phyloP scores from a whole-genome alignment of 1,284 basidiomycete genomes.

The Irpex rosettiformis region DNA sequence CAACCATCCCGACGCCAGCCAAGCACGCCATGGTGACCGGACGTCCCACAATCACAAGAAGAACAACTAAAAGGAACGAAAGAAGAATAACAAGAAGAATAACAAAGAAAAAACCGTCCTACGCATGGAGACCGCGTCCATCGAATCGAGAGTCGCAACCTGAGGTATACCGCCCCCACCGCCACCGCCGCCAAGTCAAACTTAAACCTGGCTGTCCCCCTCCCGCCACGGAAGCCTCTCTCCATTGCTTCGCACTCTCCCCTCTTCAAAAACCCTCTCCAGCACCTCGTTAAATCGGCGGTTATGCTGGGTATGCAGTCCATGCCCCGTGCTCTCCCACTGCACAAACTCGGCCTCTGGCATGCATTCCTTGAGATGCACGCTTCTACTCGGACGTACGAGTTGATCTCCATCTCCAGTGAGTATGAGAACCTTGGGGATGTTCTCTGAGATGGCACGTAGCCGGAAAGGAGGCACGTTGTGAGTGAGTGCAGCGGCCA shows the following conservation, averaged over 20 bases:
- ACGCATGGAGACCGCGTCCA: too few species aligned
- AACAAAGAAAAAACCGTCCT: too few species aligned
- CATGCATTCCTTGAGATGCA: conserved; percentile 57
- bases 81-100: too few species aligned
- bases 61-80: too few species aligned
- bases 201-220: too few species aligned
- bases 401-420: conserved; percentile 76
- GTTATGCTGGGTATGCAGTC: conserved; percentile 51
- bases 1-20: too few species aligned
- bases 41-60: too few species aligned
- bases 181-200: background rate
- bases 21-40: too few species aligned
- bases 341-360: conserved; percentile 63
- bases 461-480: conserved; percentile 56
- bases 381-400: conserved; percentile 55
- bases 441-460: conserved; percentile 45
- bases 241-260: conserved; percentile 21
- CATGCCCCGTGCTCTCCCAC: conserved; percentile 71
- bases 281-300: conserved; percentile 54
- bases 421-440: conserved; percentile 67
- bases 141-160: too few species aligned
- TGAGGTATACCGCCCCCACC: too few species aligned
- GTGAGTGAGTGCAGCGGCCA: conserved; percentile 72
- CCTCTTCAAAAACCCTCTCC: conserved; percentile 55
- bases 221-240: too few species aligned